phyloP scores from a whole-genome alignment of 2,329 filamentous ascomycete genomes.

The Nectriaceae sp. region DNA sequence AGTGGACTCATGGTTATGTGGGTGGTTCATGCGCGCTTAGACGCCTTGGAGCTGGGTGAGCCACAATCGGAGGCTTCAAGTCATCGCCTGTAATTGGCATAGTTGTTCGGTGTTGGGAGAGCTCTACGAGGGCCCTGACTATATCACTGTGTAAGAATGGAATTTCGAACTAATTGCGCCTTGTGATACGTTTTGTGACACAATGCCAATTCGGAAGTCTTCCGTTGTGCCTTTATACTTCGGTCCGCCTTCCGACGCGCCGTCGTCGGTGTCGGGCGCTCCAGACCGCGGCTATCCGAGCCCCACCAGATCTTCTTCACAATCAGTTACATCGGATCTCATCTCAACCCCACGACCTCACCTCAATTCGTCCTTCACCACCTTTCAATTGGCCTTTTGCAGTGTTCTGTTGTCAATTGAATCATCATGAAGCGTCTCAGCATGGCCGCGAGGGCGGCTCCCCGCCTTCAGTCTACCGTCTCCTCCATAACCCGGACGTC shows the following conservation, averaged over 20 bases:
- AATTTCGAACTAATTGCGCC: slow-evolving; percentile 1
- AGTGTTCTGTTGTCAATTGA: slow-evolving; percentile 22
- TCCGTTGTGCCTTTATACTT: slow-evolving; percentile 15
- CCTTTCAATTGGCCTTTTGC: slow-evolving; percentile 18
- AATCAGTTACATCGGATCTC: background rate
- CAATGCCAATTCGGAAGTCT: background rate
- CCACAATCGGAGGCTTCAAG: slow-evolving; percentile 20
- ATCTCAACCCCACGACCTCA: background rate
- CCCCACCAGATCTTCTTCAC: slow-evolving; percentile 16
- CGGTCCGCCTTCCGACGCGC: slow-evolving; percentile 19
- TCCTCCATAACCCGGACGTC: slow-evolving; percentile 23
- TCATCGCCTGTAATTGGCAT: slow-evolving; percentile 35
- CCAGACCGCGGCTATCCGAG: slow-evolving; percentile 25
- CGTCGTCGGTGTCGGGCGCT: background rate
- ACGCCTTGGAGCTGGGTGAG: slow-evolving; percentile 27
- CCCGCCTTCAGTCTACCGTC: slow-evolving; percentile 28
- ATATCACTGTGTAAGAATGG: slow-evolving; percentile 19
- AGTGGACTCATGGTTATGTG: too few species aligned
- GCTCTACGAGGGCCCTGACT: slow-evolving; percentile 11
- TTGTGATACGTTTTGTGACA: background rate
- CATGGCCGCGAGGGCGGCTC: slow-evolving; percentile 33
- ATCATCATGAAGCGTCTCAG: slow-evolving; percentile 34
- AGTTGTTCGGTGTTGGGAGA: slow-evolving; percentile 26
- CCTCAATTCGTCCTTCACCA: slow-evolving; percentile 4
- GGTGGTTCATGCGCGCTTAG: slow-evolving; percentile 19